Evolutionary conservation across 192 early-diverging fungal species (phyloP), one percentile per base, ranked within the genome.

Genomic region (Podila epicladia): DNA sequence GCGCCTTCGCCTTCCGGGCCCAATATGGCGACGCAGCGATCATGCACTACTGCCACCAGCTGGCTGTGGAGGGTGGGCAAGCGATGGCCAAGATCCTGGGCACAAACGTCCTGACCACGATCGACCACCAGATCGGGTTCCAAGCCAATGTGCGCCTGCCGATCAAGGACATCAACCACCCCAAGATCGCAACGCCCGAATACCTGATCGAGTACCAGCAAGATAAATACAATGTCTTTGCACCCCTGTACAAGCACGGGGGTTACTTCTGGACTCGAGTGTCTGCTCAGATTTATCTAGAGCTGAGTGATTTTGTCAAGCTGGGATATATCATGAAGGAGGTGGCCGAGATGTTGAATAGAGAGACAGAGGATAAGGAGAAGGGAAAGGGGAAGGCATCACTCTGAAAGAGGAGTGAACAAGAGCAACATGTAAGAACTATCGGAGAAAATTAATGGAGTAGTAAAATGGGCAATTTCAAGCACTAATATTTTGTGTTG

Each of bases 111-210:
- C 63, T 93, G 67, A 87, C 83, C 5, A 87, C 83, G 7, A 58
- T 82, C 12, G 85, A 87, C 45, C 71, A 82, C 35, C 70, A 85
- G 59, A 86, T 85, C 12, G 83, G 64, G 22, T 57, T 75, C 9
- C 90, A 92, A 91, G 86, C 87, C 35, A 92, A 92, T 64, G 82
- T 92, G 24, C 74, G 80, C 8, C 57, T 92, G 1, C 91, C 91
- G 8, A 38, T 86, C 13, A 67, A 67, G 20, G 45, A 72, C 38
- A 48, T 77, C 9, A 60, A 79, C 19, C 65, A 83, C 15, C 61
- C 74, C 19, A 69, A 58, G 19, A 59, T 62, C 19, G 31, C 73
- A 33, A 45, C 69, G 1, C 29, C 51, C 37, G n/a, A 48, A 0
- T 26, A 37, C 26, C 51, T 85, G 13, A 62, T 74, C 13, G 61